Evolutionary conservation across 805 yeast genomes (phyloP), one percentile per base, ranked within the genome.

Genomic region (Ogataea methanolica): DNA sequence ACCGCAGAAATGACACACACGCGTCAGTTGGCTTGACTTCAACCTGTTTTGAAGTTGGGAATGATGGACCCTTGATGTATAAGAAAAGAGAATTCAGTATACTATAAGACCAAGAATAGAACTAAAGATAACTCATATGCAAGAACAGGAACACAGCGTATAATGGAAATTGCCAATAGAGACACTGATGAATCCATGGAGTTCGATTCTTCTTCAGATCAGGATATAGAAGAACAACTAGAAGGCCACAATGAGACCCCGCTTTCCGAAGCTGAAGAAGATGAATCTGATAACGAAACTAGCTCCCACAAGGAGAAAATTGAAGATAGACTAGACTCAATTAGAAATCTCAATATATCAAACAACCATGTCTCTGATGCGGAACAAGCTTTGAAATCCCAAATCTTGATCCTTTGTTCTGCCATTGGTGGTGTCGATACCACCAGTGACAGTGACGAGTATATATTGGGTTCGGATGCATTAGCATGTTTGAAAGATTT

Each of bases 351-450:
- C n/a, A 42, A 38, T 12, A 42, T 33, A 37, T 33, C 52, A 1
- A 21, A 50, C 6, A n/a, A 38, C 9, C 45, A 43, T 16, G 43
- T 49, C 23, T 34, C 51, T 2, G 58, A 51, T 31, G 62, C 63
- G n/a, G 64, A 62, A 45, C 59, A 59, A 47, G 59, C 80, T 15
- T 65, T 84, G 36, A 75, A 76, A 52, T 88, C 94, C 0, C 89
- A 88, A 64, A 84, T 92, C 33, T 78, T 91, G 14, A 80, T 88
- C 39, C 73, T 91, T 36, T 88, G 90, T 4, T 80, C 96, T 4
- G 96, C 98, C 0, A 73, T 92, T 2, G 99, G 99, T 45, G 98
- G 97, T 1, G 78, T 83, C 0, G 97, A 91, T 65, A 79, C 83
- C 42, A 67, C 83, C 1, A 70, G 83, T 0, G 63, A 67, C 5